A percentile compares a stretch with the other conserved stretches of the same genome.
Evolutionary conservation across 2,329 filamentous ascomycete species (phyloP).

Genomic region (Penicillium vulpinum): DNA sequence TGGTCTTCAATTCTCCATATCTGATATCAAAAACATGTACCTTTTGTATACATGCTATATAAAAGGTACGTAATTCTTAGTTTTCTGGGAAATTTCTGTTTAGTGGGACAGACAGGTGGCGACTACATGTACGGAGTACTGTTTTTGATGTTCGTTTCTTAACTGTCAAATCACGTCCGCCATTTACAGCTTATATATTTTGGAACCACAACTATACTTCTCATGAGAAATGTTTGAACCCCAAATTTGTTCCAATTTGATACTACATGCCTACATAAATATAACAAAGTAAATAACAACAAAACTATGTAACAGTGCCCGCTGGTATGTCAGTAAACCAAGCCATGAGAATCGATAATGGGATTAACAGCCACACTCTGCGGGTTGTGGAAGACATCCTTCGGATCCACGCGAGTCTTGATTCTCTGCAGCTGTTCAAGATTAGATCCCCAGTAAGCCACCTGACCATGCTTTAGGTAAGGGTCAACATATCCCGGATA

Average conservation of each 20-base stretch:
- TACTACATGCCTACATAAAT: neutral
- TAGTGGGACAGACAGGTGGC: too few species aligned
- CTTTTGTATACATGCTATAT: too few species aligned
- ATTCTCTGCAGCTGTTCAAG: constrained; percentile 50
- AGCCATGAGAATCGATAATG: neutral
- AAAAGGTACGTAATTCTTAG: too few species aligned
- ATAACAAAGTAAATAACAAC: neutral
- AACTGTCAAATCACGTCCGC: too few species aligned
- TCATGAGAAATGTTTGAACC: neutral
- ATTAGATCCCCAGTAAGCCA: constrained; percentile 59
- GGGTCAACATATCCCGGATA: constrained; percentile 67
- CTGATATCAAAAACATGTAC: too few species aligned
- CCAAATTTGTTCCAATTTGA: neutral
- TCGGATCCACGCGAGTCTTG: constrained; percentile 56
- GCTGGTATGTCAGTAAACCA: neutral
- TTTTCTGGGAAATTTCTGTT: too few species aligned
- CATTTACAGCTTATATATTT: too few species aligned
- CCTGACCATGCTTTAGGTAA: constrained; percentile 47
- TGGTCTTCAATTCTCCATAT: too few species aligned
- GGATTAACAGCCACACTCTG: constrained; percentile 44
- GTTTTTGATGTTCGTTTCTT: too few species aligned
- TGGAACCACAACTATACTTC: neutral
- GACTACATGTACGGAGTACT: too few species aligned
- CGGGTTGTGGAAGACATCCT: constrained; percentile 59
- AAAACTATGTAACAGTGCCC: neutral